Percentiles rank a stretch among this genome's conserved stretches.
Evolutionary conservation across 2,329 filamentous ascomycete genomes (phyloP).

Genomic region (Didymella pinodella): DNA sequence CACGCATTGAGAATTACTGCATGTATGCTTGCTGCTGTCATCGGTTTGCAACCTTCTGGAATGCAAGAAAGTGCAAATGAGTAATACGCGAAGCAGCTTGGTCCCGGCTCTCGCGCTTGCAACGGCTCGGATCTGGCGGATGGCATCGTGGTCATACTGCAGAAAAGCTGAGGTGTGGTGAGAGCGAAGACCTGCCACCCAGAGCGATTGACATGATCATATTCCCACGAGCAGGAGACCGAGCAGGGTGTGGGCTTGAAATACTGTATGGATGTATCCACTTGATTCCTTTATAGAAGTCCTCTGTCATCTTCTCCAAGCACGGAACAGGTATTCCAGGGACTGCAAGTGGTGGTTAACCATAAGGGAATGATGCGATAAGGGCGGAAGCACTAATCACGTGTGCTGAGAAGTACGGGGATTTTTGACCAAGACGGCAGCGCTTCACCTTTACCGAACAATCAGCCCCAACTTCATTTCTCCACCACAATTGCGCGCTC

Average conservation of each 20-base stretch:
- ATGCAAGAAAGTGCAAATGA: background rate
- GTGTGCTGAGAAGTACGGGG: constrained; percentile 15
- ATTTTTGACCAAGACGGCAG: constrained; percentile 9
- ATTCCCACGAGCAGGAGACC: background rate
- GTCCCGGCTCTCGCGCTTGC: background rate
- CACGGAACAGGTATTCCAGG: background rate
- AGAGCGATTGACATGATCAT: background rate
- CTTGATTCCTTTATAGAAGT: background rate
- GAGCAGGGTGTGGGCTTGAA: background rate
- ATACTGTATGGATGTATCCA: background rate
- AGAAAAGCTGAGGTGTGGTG: background rate
- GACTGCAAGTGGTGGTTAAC: background rate
- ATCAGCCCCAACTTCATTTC: background rate
- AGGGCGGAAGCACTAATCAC: constrained; percentile 13
- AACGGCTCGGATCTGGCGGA: background rate
- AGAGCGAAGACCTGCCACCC: background rate
- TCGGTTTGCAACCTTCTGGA: background rate
- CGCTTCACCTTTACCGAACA: constrained; percentile 21
- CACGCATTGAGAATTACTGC: background rate
- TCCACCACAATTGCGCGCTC: constrained; percentile 8
- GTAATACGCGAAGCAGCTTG: background rate
- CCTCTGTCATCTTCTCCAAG: background rate
- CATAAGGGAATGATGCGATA: background rate
- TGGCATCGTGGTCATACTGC: background rate
- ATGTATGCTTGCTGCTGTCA: background rate